These are phyloP conservation scores for Amaranthus cruentus DNA, from an alignment of 148 eudicot species.

Conservation along the genomic window DNA sequence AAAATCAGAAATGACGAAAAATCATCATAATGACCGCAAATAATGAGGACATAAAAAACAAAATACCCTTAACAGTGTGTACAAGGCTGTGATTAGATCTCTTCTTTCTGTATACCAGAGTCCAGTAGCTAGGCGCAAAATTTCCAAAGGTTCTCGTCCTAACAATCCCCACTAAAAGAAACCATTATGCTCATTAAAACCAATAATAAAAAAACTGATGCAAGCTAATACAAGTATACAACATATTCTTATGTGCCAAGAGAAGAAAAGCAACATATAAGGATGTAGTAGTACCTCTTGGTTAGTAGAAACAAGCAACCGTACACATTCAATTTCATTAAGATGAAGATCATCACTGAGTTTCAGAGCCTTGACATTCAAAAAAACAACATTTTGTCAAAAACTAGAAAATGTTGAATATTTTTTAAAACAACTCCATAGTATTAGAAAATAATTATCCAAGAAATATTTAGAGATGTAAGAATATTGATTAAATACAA, in stretches of 20 bases:
- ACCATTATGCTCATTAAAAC: conserved; percentile 12
- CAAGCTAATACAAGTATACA: background rate
- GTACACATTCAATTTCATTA: conserved; percentile 88
- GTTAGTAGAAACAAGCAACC: conserved; percentile 82
- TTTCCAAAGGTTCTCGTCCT: conserved; percentile 81
- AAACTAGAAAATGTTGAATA: background rate
- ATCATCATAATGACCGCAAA: background rate
- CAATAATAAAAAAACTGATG: background rate
- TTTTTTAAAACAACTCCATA: no score
- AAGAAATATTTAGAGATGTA: no score
- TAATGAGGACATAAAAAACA: background rate
- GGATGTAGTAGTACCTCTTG: conserved; percentile 62
- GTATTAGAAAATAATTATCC: no score
- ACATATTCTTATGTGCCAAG: conserved; percentile 3
- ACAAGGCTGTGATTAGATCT: conserved; percentile 78
- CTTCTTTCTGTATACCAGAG: conserved; percentile 99
- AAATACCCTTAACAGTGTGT: conserved; percentile 75
- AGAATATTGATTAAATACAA: no score
- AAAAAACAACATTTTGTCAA: background rate
- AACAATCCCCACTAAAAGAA: conserved; percentile 73
- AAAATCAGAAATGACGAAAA: background rate
- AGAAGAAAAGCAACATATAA: background rate
- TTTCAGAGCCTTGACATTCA: conserved; percentile 56
- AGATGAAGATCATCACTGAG: conserved; percentile 97
- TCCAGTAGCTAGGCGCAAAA: conserved; percentile 80